A percentile compares a stretch with the other conserved stretches of the same genome.
Evolutionary conservation across 2,329 filamentous ascomycete genomes (phyloP).

Genomic region (Neonectria magnoliae): DNA sequence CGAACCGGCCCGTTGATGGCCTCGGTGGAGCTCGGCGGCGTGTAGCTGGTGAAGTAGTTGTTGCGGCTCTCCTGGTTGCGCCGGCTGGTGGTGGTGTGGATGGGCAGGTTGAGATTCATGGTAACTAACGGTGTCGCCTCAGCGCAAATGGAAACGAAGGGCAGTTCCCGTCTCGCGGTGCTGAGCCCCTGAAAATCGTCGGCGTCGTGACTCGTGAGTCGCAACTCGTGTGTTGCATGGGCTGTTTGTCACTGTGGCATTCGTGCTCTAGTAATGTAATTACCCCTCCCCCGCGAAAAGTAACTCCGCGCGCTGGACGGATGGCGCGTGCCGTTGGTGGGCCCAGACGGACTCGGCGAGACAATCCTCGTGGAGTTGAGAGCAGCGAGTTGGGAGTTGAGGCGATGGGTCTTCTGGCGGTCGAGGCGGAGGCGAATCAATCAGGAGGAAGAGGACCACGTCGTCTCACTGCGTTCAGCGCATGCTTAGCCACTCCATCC

Average conservation of each 20-base stretch:
- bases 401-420: not conserved
- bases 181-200: slow-evolving; percentile 2
- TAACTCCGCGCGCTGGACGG: slow-evolving; percentile 15
- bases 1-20: slow-evolving; percentile 70
- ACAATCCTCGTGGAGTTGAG: slow-evolving; percentile 8
- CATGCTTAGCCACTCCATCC: slow-evolving; percentile 21
- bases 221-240: slow-evolving; percentile 10
- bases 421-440: not conserved
- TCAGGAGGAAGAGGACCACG: slow-evolving; percentile 14
- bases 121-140: slow-evolving; percentile 38
- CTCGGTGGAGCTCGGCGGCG: slow-evolving; percentile 66
- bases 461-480: slow-evolving; percentile 25
- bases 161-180: slow-evolving; percentile 1
- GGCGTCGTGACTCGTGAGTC: not conserved
- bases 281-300: slow-evolving; percentile 38
- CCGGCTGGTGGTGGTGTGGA: slow-evolving; percentile 58
- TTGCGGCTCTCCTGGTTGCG: slow-evolving; percentile 66
- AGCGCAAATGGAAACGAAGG: not conserved
- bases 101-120: slow-evolving; percentile 63
- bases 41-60: slow-evolving; percentile 66
- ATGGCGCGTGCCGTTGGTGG: slow-evolving; percentile 17
- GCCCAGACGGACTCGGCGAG: slow-evolving; percentile 1
- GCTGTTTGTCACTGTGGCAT: slow-evolving; percentile 29
- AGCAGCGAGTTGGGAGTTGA: not conserved
- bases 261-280: slow-evolving; percentile 11